Percentiles rank a stretch among this genome's conserved stretches.
phyloP scores from a whole-genome alignment of 306 rosid species.

The Sophora flavescens region DNA sequence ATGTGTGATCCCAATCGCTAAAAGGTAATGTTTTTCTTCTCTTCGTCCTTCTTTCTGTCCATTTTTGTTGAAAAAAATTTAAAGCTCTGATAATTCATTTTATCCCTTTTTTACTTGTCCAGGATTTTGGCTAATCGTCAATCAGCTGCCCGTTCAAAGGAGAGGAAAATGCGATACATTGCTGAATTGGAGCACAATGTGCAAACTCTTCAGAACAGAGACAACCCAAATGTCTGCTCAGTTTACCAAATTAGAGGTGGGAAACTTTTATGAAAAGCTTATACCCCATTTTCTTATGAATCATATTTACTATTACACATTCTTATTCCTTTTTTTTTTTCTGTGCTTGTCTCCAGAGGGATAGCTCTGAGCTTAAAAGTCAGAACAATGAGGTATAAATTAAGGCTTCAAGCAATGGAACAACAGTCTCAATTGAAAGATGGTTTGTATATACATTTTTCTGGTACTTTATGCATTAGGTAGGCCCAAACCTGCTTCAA shows the following conservation, averaged over 20 bases:
- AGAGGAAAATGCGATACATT: conserved; percentile 65
- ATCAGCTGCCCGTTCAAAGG: conserved; percentile 83
- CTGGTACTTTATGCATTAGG: conserved; percentile 20
- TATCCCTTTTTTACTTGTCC: conserved; percentile 3
- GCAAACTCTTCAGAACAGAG: conserved; percentile 76
- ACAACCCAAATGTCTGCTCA: conserved; percentile 69
- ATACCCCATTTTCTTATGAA: conserved; percentile 4
- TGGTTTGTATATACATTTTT: conserved; percentile 53
- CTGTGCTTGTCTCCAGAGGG: conserved; percentile 54
- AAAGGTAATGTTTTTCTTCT: conserved; percentile 53
- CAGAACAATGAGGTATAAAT: conserved; percentile 72
- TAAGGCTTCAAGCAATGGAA: conserved; percentile 76
- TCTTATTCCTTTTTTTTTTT: conserved; percentile 15
- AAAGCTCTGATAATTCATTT: background rate
- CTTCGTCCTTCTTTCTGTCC: background rate
- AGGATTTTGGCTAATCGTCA: conserved; percentile 82
- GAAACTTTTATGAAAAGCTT: conserved; percentile 33
- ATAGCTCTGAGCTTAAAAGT: conserved; percentile 56
- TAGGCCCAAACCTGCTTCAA: conserved; percentile 3
- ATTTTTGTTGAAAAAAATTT: background rate
- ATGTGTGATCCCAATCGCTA: conserved; percentile 73
- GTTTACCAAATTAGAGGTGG: conserved; percentile 63
- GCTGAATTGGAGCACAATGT: conserved; percentile 72
- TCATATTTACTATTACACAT: background rate
- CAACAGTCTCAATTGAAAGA: conserved; percentile 72